Evolutionary conservation across 768 basidiomycete genomes (phyloP).

Genomic region (Phlebiopsis flavidoalba): DNA sequence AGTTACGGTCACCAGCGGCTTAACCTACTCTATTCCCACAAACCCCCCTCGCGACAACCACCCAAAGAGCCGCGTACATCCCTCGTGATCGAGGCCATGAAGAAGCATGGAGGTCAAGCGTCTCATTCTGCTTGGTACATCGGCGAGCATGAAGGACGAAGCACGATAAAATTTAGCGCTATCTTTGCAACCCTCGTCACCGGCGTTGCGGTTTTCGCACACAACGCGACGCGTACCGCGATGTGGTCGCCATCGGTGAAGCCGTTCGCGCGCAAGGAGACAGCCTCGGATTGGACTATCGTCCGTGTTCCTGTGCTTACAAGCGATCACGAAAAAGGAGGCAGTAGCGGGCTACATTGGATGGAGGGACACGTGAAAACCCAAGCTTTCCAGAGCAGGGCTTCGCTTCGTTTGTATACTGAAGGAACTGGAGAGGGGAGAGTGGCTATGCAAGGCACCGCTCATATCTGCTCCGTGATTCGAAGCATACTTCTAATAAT

Average conservation of each 20-base stretch:
- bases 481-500: neutral
- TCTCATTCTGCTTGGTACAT: slow-evolving; percentile 66
- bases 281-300: slow-evolving; percentile 64
- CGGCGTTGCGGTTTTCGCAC: slow-evolving; percentile 35
- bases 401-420: slow-evolving; percentile 58
- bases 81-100: slow-evolving; percentile 52
- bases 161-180: slow-evolving; percentile 51
- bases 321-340: slow-evolving; percentile 37
- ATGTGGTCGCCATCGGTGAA: slow-evolving; percentile 61
- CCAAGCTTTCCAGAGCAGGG: slow-evolving; percentile 48
- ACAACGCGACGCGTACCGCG: slow-evolving; percentile 60
- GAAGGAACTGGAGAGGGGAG: slow-evolving; percentile 47
- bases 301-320: slow-evolving; percentile 63
- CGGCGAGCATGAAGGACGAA: slow-evolving; percentile 55
- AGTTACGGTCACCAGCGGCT: slow-evolving; percentile 33
- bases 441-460: slow-evolving; percentile 52
- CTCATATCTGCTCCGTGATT: slow-evolving; percentile 29
- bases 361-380: slow-evolving; percentile 49
- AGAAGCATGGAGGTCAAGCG: slow-evolving; percentile 45
- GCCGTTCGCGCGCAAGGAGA: slow-evolving; percentile 41
- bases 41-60: slow-evolving; percentile 62
- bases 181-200: slow-evolving; percentile 39
- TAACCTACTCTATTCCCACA: slow-evolving; percentile 38
- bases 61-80: too few species aligned
- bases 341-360: slow-evolving; percentile 64